Evolutionary conservation across 208 protist species (phyloP).

Genomic region (Leishmania tropica): DNA sequence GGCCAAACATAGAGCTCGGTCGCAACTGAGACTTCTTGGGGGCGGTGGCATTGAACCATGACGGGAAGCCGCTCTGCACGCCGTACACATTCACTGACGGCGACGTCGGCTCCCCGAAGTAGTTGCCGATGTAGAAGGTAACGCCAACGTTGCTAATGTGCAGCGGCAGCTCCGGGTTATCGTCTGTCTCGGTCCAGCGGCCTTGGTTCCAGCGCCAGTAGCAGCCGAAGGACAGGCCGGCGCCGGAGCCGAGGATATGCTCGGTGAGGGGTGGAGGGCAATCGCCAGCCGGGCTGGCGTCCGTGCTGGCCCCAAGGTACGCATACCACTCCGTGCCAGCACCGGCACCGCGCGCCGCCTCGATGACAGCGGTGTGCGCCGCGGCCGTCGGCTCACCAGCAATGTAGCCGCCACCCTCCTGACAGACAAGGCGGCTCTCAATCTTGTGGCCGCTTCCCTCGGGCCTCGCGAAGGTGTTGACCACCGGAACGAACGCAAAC

Average conservation of each 20-base stretch:
- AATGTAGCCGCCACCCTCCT: conserved; percentile 31
- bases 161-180: conserved; percentile 18
- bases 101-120: conserved; percentile 5
- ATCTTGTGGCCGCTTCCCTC: conserved; percentile 19
- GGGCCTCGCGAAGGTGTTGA: conserved; percentile 16
- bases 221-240: conserved; percentile 26
- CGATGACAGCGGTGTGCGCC: conserved; percentile 21
- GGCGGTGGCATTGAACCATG: conserved; percentile 5
- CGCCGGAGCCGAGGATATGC: not conserved
- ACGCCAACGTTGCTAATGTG: conserved; percentile 21
- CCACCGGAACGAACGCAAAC: conserved; percentile 34
- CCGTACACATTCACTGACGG: not conserved
- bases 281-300: not conserved
- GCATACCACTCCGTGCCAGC: conserved; percentile 32
- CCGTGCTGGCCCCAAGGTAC: conserved; percentile 34
- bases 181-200: conserved; percentile 31
- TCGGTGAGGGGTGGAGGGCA: conserved; percentile 14
- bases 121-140: conserved; percentile 38
- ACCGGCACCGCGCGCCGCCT: conserved; percentile 16
- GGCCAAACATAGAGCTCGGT: conserved; percentile 21
- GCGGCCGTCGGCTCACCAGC: conserved; percentile 29
- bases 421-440: conserved; percentile 24
- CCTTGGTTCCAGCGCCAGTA: conserved; percentile 54
- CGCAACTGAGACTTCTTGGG: not conserved
- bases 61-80: conserved; percentile 11